Conservation (phyloP, 768 basidiomycete species). For the Russula brevipes region DNA sequence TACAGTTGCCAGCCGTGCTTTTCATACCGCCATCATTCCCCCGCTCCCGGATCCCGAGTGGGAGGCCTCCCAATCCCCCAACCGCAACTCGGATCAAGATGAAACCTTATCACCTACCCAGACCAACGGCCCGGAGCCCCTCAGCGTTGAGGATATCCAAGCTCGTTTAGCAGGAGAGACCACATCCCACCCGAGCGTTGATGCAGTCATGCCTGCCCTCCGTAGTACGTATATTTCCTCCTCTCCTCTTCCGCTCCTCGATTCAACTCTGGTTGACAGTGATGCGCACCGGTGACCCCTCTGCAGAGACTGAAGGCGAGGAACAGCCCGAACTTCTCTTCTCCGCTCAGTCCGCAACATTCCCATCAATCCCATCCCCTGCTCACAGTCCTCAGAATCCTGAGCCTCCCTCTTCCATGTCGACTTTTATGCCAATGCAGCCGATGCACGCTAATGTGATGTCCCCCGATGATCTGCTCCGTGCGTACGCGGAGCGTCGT, state of each 20-base stretch:
- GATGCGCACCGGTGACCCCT: conserved; percentile 60
- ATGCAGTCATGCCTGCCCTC: conserved; percentile 66
- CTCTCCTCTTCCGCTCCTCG: conserved; percentile 11
- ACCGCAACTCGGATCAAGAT: conserved; percentile 2
- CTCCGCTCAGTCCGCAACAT: conserved; percentile 28
- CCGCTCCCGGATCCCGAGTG: conserved; percentile 38
- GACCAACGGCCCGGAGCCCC: conserved; percentile 37
- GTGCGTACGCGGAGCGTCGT: conserved; percentile 58
- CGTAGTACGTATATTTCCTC: conserved; percentile 43
- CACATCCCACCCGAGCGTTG: conserved; percentile 39
- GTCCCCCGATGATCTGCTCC: conserved; percentile 72
- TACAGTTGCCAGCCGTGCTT: conserved; percentile 39
- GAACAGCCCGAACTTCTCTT: conserved; percentile 45
- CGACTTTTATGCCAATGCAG: conserved; percentile 38
- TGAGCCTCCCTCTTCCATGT: conserved; percentile 35
- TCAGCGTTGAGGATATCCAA: conserved; percentile 59
- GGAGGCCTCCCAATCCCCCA: conserved; percentile 20
- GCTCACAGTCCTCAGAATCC: conserved; percentile 30
- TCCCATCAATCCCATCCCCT: conserved; percentile 34
- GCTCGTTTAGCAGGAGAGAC: conserved; percentile 42
- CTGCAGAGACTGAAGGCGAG: neutral
- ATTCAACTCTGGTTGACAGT: conserved; percentile 37
- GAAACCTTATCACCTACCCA: conserved; percentile 43
- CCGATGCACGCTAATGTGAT: conserved; percentile 40
- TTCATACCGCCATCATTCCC: conserved; percentile 38